Evolutionary conservation across 768 basidiomycete species (phyloP), one percentile per base, ranked within the genome.

Genomic region (Trametes meyenii): DNA sequence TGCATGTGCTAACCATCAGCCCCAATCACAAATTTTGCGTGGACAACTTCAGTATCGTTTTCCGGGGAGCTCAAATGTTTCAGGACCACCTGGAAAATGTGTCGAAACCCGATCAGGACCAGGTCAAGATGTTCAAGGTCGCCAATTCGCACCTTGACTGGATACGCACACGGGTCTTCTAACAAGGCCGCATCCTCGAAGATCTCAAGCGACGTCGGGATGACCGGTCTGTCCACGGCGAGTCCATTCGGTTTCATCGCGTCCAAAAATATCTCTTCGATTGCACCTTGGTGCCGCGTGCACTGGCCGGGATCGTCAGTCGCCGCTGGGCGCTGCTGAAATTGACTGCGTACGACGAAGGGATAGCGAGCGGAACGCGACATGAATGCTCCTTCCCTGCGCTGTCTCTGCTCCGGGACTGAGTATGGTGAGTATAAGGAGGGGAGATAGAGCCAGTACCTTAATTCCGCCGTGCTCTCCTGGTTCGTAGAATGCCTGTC

Each of bases 401-500:
- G 85, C 85, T 17, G 86, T 77, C 88, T 90, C 66, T 38, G 23
- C 11, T 35, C 13, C 43, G 42, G 26, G 26, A 2, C 12, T 24
- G 21, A 16, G 51, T 21, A 36, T 4, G 17, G 35, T 33, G 17
- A 36, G 13, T 29, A 4, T 50, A 33, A 16, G 7, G 23, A 38
- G 11, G n/a, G 21, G 10, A 45, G n/a, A 19, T n/a, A 23, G 19
- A 11, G 26, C 1, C 36, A 73, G 40, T 55, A 85, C 89, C 77
- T 87, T 81, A 39, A 92, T 89, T 4, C 81, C 86, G 14, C 87
- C 87, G 24, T 78, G 66, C 1, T 77, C 73, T 24, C 79, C 76
- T 6, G 90, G 89, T 64, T 90, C 88, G 69, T 92, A 92, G 71
- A 92, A 90, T 7, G 88, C 86, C 90, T 92, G 43, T 3, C 26